Percentiles rank a stretch among this genome's conserved stretches.
phyloP scores from a whole-genome alignment of 1,284 basidiomycete genomes.

The Cronartium ribicola region DNA sequence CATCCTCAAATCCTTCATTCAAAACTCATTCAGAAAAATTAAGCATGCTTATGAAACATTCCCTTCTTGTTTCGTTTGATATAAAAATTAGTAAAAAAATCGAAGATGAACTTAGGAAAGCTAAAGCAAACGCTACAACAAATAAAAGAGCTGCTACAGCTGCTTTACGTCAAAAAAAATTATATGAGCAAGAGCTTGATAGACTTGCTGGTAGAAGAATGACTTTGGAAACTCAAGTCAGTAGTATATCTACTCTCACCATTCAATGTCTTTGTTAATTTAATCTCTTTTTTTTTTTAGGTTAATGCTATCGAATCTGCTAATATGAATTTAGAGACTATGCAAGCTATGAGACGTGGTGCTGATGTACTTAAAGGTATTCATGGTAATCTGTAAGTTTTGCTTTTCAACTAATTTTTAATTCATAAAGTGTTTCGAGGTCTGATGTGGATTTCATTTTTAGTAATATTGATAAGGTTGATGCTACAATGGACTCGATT shows the following conservation, averaged over 20 bases:
- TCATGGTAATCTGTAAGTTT: slow-evolving; percentile 79
- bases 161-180: slow-evolving; percentile 93
- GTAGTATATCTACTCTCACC: not conserved
- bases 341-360: slow-evolving; percentile 96
- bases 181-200: slow-evolving; percentile 81
- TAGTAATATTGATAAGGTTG: slow-evolving; percentile 87
- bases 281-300: slow-evolving; percentile 47
- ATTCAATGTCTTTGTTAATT: not conserved
- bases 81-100: slow-evolving; percentile 69
- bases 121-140: slow-evolving; percentile 82
- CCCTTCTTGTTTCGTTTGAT: not conserved
- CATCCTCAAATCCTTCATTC: not conserved
- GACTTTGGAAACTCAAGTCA: slow-evolving; percentile 91
- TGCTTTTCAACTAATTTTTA: not conserved
- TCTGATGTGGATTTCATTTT: not conserved
- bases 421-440: not conserved
- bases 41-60: not conserved
- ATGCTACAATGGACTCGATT: slow-evolving; percentile 82
- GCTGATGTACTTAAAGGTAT: slow-evolving; percentile 85
- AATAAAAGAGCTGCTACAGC: slow-evolving; percentile 85
- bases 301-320: slow-evolving; percentile 95
- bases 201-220: slow-evolving; percentile 77
- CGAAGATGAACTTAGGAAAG: slow-evolving; percentile 87
- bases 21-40: not conserved
- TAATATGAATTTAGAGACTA: slow-evolving; percentile 96